Evolutionary conservation across 1,284 basidiomycete genomes (phyloP).

Genomic region (Cryptococcus sp.): DNA sequence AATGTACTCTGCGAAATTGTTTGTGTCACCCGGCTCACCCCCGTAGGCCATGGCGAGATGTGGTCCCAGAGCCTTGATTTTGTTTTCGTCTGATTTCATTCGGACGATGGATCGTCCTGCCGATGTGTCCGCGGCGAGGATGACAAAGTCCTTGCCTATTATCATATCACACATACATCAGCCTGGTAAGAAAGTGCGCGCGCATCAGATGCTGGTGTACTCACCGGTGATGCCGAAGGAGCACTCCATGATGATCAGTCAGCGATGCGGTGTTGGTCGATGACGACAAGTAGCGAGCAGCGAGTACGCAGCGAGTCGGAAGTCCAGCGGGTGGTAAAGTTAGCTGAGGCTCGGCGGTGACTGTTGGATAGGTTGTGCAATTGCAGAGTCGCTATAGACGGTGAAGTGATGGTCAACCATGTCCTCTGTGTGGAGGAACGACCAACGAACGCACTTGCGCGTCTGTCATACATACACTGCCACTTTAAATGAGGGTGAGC

Average conservation of each 20-base stretch:
- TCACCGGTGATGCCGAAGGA: constrained; percentile 56
- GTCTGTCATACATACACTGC: too few species aligned
- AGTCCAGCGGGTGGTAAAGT: too few species aligned
- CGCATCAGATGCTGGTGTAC: constrained; percentile 3
- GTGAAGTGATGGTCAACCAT: too few species aligned
- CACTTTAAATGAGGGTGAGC: too few species aligned
- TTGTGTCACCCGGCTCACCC: constrained; percentile 94
- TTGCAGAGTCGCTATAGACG: too few species aligned
- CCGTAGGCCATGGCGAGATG: constrained; percentile 94
- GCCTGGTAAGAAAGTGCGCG: background rate
- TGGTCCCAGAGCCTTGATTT: constrained; percentile 87
- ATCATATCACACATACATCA: constrained; percentile 56
- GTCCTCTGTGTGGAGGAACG: too few species aligned
- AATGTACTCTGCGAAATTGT: constrained; percentile 95
- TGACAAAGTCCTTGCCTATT: constrained; percentile 84
- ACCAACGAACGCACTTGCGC: too few species aligned
- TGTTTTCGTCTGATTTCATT: constrained; percentile 97
- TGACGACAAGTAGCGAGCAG: too few species aligned
- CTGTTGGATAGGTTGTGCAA: too few species aligned
- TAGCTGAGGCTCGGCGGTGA: too few species aligned
- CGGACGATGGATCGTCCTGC: constrained; percentile 88
- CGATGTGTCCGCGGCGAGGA: constrained; percentile 88
- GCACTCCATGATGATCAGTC: constrained; percentile 51
- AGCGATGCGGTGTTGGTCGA: constrained; percentile 3
- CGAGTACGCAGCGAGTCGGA: too few species aligned